These are phyloP conservation scores for Clarkia xantiana DNA, from an alignment of 345 rosid genomes.

Conservation along the genomic window DNA sequence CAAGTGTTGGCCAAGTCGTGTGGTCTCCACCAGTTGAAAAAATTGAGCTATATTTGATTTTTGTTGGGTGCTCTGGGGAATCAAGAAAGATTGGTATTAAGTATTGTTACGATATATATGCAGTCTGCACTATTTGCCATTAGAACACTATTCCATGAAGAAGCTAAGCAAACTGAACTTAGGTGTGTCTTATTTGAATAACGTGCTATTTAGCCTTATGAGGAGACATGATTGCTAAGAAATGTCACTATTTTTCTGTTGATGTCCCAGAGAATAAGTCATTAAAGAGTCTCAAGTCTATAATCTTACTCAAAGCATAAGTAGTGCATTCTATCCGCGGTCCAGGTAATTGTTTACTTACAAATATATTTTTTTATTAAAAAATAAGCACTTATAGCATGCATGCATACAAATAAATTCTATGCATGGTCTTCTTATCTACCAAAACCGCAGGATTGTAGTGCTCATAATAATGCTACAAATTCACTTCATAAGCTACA, in stretches of 20 bases:
- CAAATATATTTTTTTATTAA: too few relatives aligned
- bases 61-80: conserved; percentile 72
- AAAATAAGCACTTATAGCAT: not conserved
- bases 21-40: conserved; percentile 59
- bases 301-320: conserved; percentile 56
- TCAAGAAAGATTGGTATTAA: conserved; percentile 79
- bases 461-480: conserved; percentile 58
- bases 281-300: conserved; percentile 22
- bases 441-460: conserved; percentile 63
- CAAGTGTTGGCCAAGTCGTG: conserved; percentile 84
- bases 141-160: conserved; percentile 21
- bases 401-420: not conserved
- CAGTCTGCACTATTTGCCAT: conserved; percentile 62
- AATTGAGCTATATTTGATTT: conserved; percentile 44
- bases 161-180: conserved; percentile 18
- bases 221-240: too few relatives aligned
- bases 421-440: conserved; percentile 52
- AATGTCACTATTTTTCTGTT: not conserved
- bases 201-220: conserved; percentile 1
- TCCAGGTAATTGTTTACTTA: conserved; percentile 52
- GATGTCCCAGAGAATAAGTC: conserved; percentile 30
- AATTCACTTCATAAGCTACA: conserved; percentile 68
- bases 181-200: conserved; percentile 28
- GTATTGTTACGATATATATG: conserved; percentile 73
- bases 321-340: conserved; percentile 64